phyloP scores from a whole-genome alignment of 2,329 filamentous ascomycete species.

The Ceratocystis albifundus region DNA sequence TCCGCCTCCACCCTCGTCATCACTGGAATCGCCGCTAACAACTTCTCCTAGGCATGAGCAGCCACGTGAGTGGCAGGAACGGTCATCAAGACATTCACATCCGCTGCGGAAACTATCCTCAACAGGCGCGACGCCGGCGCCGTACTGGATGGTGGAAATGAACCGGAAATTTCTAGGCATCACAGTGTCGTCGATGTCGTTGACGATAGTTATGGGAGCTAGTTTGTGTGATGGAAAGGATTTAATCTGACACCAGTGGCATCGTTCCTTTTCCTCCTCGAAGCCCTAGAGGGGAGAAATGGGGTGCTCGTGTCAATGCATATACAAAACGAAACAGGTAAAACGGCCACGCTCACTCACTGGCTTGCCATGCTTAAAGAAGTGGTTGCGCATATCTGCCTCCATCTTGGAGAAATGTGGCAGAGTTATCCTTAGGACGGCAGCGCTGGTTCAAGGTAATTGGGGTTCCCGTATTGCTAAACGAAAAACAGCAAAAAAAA shows the following conservation, averaged over 20 bases:
- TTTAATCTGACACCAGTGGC: conserved; percentile 52
- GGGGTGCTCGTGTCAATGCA: background rate
- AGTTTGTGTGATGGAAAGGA: conserved; percentile 39
- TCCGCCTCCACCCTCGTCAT: conserved; percentile 26
- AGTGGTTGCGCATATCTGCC: conserved; percentile 37
- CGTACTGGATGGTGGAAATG: conserved; percentile 50
- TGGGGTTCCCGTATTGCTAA: no score
- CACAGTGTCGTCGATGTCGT: conserved; percentile 45
- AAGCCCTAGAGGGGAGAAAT: conserved; percentile 27
- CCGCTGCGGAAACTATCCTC: conserved; percentile 54
- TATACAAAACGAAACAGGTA: background rate
- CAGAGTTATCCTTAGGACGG: background rate
- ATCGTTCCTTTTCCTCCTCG: conserved; percentile 35
- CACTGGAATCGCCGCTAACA: conserved; percentile 38
- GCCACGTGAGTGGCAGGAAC: conserved; percentile 53
- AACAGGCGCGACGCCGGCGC: conserved; percentile 47
- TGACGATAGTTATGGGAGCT: conserved; percentile 52
- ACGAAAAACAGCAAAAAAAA: no score
- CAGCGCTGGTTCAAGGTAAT: background rate
- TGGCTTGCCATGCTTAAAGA: conserved; percentile 38
- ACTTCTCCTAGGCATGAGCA: conserved; percentile 61
- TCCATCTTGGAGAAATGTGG: conserved; percentile 34
- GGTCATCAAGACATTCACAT: conserved; percentile 52
- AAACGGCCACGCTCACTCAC: conserved; percentile 25
- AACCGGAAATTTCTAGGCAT: conserved; percentile 57